Base-by-base conservation (phyloP, 1,284 basidiomycete species). In the Wallemia hederae region DNA sequence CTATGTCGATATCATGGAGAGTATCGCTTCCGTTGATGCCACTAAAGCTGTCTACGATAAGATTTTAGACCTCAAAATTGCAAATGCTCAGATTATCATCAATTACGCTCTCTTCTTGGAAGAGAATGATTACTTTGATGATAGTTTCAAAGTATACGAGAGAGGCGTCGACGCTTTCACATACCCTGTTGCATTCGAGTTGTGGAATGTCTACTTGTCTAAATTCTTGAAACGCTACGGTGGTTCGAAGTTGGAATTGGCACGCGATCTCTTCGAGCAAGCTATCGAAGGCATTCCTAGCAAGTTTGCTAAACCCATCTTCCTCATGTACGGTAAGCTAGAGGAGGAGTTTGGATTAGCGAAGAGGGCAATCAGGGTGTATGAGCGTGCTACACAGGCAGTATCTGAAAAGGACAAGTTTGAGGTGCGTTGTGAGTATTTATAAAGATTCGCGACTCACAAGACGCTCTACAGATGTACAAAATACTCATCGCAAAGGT, bases 91-190 rank as follows among this genome's bases (percentile, higher is more conserved):
- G 69, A 80, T 92, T 65, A 91, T 98, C 66, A 80, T 98, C 70
- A 98, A 99, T 71, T 98, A 94, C 66, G 91, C 94, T 0, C 79
- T 82, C 17, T 99, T 98, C 77, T 73, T 99, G 60, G 92, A 98
- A 70, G 91, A 97, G 69, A 90, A 96, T 73, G 80, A 88, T 66
- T 99, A 98, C 73, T 98, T 85, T 71, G 94, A 99, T 67, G 94
- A 98, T 68, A 86, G 85, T 68, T 98, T 98, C 80, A 97, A 92
- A 78, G 85, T 96, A 33, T 99, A 97, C 70, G 94, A 98, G 70
- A 81, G 92, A 57, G 94, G 94, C 55, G 88, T 94, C 9, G 94
- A 98, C 66, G 74, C 97, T 22, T 98, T 98, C 76, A 91, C 90
- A 5, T 98, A 90, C 76, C 94, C 94, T 0, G 81, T 98, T 58